A percentile compares a stretch with the other conserved stretches of the same genome.
Evolutionary conservation across 139 green algal genomes (phyloP).

Genomic region (Chloropicon primus): DNA sequence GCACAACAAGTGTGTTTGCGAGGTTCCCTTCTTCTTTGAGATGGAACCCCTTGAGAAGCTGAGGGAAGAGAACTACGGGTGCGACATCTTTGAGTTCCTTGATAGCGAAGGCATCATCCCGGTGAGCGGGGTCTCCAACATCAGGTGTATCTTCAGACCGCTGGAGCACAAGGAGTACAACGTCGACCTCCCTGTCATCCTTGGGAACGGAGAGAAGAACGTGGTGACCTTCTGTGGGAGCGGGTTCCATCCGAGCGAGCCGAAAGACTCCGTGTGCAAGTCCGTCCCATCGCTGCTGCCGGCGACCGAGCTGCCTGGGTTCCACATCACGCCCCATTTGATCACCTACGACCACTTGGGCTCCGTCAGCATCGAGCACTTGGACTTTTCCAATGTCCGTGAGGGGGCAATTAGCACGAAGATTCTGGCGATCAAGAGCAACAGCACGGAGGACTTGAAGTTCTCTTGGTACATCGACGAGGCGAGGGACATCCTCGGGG

Average conservation of each 20-base stretch:
- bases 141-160: slow-evolving; percentile 34
- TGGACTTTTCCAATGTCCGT: neutral
- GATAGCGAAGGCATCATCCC: slow-evolving; percentile 21
- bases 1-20: slow-evolving; percentile 29
- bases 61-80: slow-evolving; percentile 19
- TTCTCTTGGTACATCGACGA: neutral
- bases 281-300: neutral
- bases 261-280: neutral
- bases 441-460: neutral
- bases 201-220: neutral
- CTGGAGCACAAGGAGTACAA: slow-evolving; percentile 30
- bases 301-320: slow-evolving; percentile 13
- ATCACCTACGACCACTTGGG: neutral
- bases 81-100: slow-evolving; percentile 26
- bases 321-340: slow-evolving; percentile 9
- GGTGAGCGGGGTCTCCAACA: slow-evolving; percentile 8
- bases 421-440: neutral
- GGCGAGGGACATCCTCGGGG: neutral
- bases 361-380: slow-evolving; percentile 1
- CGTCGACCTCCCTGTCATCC: slow-evolving; percentile 15
- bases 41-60: slow-evolving; percentile 15
- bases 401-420: neutral
- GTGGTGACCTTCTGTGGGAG: slow-evolving; percentile 2
- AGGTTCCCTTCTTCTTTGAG: slow-evolving; percentile 32
- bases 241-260: slow-evolving; percentile 20